Percentiles rank a stretch among this genome's conserved stretches.
These are phyloP conservation scores for Penicillium riverlandense DNA, from an alignment of 495 filamentous ascomycete species.

Conservation along the genomic window DNA sequence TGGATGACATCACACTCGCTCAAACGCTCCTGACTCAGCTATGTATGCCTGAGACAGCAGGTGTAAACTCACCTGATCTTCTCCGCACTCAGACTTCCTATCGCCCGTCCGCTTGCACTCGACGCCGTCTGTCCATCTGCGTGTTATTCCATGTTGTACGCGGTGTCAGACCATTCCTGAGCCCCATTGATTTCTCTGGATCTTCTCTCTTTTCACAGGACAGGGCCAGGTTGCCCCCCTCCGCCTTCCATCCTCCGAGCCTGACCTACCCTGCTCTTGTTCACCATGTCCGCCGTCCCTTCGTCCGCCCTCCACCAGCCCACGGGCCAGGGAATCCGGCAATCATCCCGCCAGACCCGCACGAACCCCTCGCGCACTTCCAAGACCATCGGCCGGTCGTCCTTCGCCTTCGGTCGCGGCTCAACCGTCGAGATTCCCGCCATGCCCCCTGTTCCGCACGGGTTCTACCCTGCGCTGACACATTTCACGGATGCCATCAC, in stretches of 20 bases:
- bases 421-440: constrained; percentile 26
- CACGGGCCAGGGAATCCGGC: constrained; percentile 34
- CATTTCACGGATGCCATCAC: constrained; percentile 91
- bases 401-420: constrained; percentile 35
- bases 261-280: constrained; percentile 9
- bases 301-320: constrained; percentile 22
- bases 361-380: constrained; percentile 53
- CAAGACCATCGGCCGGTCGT: constrained; percentile 48
- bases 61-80: constrained; percentile 29
- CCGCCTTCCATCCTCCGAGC: constrained; percentile 6
- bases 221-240: neutral
- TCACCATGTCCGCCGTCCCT: constrained; percentile 25
- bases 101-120: constrained; percentile 3
- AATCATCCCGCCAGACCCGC: constrained; percentile 52
- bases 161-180: neutral
- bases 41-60: constrained; percentile 11
- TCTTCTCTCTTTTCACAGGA: neutral
- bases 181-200: constrained; percentile 6
- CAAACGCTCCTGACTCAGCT: constrained; percentile 10
- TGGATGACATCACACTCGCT: neutral
- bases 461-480: constrained; percentile 87
- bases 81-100: constrained; percentile 27
- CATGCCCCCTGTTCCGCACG: constrained; percentile 36
- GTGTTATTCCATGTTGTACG: constrained; percentile 1
- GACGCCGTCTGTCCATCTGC: neutral